A percentile compares a stretch with the other conserved stretches of the same genome.
These are phyloP conservation scores for Gossypium australe DNA, from an alignment of 345 rosid genomes.

Conservation along the genomic window DNA sequence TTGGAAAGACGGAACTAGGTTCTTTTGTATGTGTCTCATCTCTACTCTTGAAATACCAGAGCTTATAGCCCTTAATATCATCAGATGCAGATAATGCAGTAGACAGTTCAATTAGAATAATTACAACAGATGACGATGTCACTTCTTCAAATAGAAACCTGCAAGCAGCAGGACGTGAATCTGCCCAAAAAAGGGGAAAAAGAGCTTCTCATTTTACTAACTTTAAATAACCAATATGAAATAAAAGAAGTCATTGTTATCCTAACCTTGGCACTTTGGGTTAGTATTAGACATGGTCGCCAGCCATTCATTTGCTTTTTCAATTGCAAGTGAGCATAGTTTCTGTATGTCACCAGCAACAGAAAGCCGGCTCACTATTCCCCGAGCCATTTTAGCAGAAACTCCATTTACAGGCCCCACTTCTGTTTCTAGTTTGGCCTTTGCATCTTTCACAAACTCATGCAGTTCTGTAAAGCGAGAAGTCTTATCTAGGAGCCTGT, in stretches of 20 bases:
- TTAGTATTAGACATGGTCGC: conserved; percentile 28
- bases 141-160: conserved; percentile 84
- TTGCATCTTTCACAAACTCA: conserved; percentile 58
- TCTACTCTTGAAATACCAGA: conserved; percentile 77
- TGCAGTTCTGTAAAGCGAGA: conserved; percentile 63
- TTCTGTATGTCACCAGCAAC: conserved; percentile 68
- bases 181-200: conserved; percentile 30
- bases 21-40: conserved; percentile 57
- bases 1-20: conserved; percentile 50
- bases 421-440: conserved; percentile 74
- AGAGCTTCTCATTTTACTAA: conserved; percentile 11
- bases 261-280: conserved; percentile 53
- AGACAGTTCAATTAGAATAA: conserved; percentile 62
- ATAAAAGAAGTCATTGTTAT: neutral
- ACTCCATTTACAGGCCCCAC: conserved; percentile 68
- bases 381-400: conserved; percentile 71
- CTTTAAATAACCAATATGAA: conserved; percentile 1
- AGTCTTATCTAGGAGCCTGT: conserved; percentile 72
- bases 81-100: conserved; percentile 30
- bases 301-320: conserved; percentile 62
- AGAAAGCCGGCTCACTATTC: conserved; percentile 86
- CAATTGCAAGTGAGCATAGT: conserved; percentile 67
- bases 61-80: conserved; percentile 75
- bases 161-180: conserved; percentile 69
- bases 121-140: conserved; percentile 47